Evolutionary conservation across 2,329 filamentous ascomycete genomes (phyloP).

Genomic region (Aspergillus tanneri): DNA sequence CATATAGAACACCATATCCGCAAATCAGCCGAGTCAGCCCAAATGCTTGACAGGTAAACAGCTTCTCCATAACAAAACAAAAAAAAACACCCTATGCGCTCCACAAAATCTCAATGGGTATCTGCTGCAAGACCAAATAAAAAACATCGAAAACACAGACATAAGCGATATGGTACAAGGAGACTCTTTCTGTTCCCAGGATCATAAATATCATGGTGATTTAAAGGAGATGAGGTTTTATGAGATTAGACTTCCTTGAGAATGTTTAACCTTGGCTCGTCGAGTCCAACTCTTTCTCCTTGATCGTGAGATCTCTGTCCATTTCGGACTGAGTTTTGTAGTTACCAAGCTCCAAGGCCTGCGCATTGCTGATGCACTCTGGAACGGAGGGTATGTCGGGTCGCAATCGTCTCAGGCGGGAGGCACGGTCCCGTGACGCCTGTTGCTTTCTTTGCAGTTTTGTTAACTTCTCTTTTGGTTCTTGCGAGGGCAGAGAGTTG

Average conservation of each 20-base stretch:
- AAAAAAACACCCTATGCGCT: not conserved
- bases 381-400: constrained; percentile 32
- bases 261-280: constrained; percentile 6
- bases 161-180: not conserved
- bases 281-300: constrained; percentile 22
- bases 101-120: constrained; percentile 18
- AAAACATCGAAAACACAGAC: constrained; percentile 9
- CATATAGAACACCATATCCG: not conserved
- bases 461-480: constrained; percentile 21
- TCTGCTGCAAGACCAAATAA: constrained; percentile 20
- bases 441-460: constrained; percentile 30
- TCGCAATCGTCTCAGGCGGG: constrained; percentile 30
- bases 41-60: not conserved
- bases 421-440: constrained; percentile 30
- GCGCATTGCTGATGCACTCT: constrained; percentile 27
- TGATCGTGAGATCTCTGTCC: constrained; percentile 30
- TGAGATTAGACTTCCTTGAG: not conserved
- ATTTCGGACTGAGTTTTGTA: constrained; percentile 34
- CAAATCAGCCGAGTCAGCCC: not conserved
- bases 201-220: not conserved
- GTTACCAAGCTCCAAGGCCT: constrained; percentile 32
- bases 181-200: not conserved
- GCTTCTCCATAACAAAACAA: not conserved
- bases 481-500: constrained; percentile 18
- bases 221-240: not conserved